These are phyloP conservation scores for Heterobasidion irregulare DNA, from an alignment of 1,284 basidiomycete genomes.

Conservation along the genomic window DNA sequence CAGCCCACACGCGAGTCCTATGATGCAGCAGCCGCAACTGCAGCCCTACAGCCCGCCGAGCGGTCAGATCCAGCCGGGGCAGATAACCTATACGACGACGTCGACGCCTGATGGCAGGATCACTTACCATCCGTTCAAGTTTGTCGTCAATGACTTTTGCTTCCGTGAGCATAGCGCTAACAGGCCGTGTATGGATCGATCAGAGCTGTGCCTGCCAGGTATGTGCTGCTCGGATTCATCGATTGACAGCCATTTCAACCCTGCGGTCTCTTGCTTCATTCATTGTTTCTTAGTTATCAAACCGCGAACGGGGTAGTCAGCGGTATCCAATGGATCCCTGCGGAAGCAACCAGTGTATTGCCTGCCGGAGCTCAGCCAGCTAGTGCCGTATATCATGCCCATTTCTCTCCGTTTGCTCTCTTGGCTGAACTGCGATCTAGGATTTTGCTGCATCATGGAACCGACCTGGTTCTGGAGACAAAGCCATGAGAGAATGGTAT, in stretches of 20 bases:
- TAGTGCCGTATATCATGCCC: slow-evolving; percentile 29
- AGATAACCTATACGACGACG: slow-evolving; percentile 62
- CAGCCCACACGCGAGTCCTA: slow-evolving; percentile 8
- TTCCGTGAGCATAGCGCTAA: slow-evolving; percentile 3
- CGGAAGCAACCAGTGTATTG: slow-evolving; percentile 51
- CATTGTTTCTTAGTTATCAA: slow-evolving; percentile 45
- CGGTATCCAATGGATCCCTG: slow-evolving; percentile 72
- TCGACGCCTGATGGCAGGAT: slow-evolving; percentile 48
- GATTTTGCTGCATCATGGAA: slow-evolving; percentile 53
- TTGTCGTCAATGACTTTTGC: slow-evolving; percentile 14
- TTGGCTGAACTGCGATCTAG: slow-evolving; percentile 22
- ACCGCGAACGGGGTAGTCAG: slow-evolving; percentile 55
- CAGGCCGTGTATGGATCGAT: slow-evolving; percentile 1
- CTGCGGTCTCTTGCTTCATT: background rate
- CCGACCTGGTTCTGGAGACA: slow-evolving; percentile 34
- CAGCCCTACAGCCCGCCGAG: slow-evolving; percentile 10
- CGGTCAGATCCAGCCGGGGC: slow-evolving; percentile 41
- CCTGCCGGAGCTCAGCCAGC: slow-evolving; percentile 55
- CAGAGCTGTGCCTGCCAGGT: slow-evolving; percentile 66
- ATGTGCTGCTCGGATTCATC: slow-evolving; percentile 11
- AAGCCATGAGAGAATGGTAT: slow-evolving; percentile 41
- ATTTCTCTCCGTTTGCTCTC: slow-evolving; percentile 2
- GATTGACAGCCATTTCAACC: background rate
- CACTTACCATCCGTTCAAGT: slow-evolving; percentile 67
- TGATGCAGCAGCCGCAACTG: slow-evolving; percentile 2